phyloP scores from a whole-genome alignment of 495 filamentous ascomycete species.

The Penicillium tannophilum region DNA sequence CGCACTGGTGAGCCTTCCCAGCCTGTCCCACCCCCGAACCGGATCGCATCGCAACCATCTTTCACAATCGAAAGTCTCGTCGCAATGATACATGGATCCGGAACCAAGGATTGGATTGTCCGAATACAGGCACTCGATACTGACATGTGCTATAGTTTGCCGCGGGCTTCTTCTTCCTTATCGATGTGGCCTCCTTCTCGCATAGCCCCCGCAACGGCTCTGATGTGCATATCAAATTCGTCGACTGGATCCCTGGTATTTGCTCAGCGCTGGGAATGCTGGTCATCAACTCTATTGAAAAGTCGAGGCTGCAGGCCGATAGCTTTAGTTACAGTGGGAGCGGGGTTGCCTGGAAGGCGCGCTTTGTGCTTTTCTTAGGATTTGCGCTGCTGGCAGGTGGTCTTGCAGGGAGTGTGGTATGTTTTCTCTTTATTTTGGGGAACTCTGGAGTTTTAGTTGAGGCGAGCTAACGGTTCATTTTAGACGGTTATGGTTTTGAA shows the following conservation, averaged over 20 bases:
- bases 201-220: constrained; percentile 76
- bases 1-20: constrained; percentile 66
- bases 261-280: constrained; percentile 95
- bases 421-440: constrained; percentile 3
- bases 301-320: constrained; percentile 81
- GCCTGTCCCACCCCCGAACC: constrained; percentile 1
- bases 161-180: constrained; percentile 92
- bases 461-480: neutral
- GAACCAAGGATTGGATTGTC: neutral
- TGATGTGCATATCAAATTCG: constrained; percentile 86
- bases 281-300: constrained; percentile 98
- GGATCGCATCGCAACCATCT: constrained; percentile 3
- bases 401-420: constrained; percentile 82
- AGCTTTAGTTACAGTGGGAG: constrained; percentile 82
- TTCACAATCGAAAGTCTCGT: neutral
- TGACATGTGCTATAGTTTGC: constrained; percentile 70
- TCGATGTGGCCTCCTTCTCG: constrained; percentile 90
- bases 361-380: constrained; percentile 91
- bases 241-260: constrained; percentile 98
- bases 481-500: constrained; percentile 86
- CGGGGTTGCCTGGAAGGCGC: constrained; percentile 94
- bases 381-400: constrained; percentile 94
- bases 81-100: neutral
- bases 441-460: neutral
- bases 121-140: neutral